Base-by-base conservation (phyloP, 768 basidiomycete species). In the Macrolepiota albuminosa region DNA sequence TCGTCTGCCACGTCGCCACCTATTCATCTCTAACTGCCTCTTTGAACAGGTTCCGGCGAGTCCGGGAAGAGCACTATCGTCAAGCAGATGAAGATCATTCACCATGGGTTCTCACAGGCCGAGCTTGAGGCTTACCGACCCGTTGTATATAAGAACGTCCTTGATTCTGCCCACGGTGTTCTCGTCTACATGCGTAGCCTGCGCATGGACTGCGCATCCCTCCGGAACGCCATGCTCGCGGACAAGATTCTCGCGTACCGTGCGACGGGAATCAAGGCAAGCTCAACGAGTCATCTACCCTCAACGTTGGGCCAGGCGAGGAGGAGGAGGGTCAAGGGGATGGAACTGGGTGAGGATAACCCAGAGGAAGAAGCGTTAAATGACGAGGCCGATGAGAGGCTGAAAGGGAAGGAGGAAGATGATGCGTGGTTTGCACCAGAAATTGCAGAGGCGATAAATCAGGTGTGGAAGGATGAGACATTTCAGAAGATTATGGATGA, bases 71-170 rank as follows among this genome's bases (percentile, higher is more conserved):
- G 86, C 4, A 98, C 95, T 0, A 93, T 98, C 64, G 93, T 97
- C 39, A 98, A 98, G 71, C 95, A 98, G 73, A 97, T 98, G 95
- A 97, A 96, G 81, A 95, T 98, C 59, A 95, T 98, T 52, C 91
- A 98, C 71, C 91, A 96, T 62, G 95, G 95, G 13, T 98, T 94
- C 74, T 84, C 87, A 2, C 73, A 75, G 8, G 82, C 88, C 0
- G 94, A 97, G 71, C 84, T 93, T 31, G 78, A 87, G 61, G 80
- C 84, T 3, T 96, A 85, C 76, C 80, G 89, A 21, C 82, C 86
- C 0, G 87, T 88, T 34, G 86, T 98, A 51, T 93, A 89, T 74
- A 85, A 86, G 66, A 91, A 96, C 71, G 86, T 95, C 4, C 78
- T 96, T 61, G 95, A 98, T 64, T 91, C 88, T 6, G 94, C 91